Evolutionary conservation across 495 filamentous ascomycete genomes (phyloP).

Genomic region (Xylaria intraflava): DNA sequence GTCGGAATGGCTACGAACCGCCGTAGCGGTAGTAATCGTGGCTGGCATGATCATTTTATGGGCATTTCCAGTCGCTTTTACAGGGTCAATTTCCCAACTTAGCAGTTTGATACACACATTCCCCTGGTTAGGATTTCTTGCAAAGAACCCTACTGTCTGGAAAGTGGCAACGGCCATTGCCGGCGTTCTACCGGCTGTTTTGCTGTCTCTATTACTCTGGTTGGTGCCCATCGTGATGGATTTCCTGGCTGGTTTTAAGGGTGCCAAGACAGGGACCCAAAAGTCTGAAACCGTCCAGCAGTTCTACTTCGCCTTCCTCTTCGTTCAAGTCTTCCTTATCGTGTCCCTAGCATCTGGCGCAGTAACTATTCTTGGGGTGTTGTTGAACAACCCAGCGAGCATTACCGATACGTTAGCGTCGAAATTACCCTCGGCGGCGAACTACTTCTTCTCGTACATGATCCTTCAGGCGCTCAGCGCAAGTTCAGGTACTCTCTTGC

Average conservation of each 20-base stretch:
- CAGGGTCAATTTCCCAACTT: conserved; percentile 72
- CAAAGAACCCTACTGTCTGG: conserved; percentile 45
- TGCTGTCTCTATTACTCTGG: conserved; percentile 72
- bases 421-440: conserved; percentile 81
- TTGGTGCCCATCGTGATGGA: conserved; percentile 71
- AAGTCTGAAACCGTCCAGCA: conserved; percentile 77
- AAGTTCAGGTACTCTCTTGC: conserved; percentile 85
- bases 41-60: conserved; percentile 77
- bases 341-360: conserved; percentile 81
- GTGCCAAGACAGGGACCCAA: conserved; percentile 73
- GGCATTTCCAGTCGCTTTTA: conserved; percentile 87
- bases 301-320: conserved; percentile 92
- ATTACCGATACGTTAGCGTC: conserved; percentile 67
- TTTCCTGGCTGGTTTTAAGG: conserved; percentile 65
- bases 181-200: conserved; percentile 75
- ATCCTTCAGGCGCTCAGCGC: conserved; percentile 86
- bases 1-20: conserved; percentile 73
- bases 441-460: conserved; percentile 99
- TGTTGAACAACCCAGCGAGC: conserved; percentile 49
- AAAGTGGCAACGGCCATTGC: conserved; percentile 67
- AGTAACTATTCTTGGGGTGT: conserved; percentile 56
- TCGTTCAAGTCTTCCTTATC: conserved; percentile 91
- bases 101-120: conserved; percentile 57
- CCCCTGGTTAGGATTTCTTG: conserved; percentile 65
- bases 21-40: conserved; percentile 58